Base-by-base conservation (phyloP, 2,329 filamentous ascomycete species). In the Ophiostoma australiae region DNA sequence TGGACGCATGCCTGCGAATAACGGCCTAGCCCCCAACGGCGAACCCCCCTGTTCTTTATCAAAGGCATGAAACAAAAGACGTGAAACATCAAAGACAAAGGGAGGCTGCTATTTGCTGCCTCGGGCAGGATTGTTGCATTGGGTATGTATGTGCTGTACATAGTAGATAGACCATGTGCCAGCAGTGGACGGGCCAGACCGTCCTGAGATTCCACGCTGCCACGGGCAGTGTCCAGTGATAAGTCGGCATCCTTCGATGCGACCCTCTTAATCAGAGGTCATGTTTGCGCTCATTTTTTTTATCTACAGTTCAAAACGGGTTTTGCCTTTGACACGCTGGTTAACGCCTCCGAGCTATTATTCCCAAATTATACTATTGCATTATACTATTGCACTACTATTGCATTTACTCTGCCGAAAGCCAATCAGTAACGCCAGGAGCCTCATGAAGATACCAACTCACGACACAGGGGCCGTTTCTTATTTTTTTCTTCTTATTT, bases 151-250 rank as follows among this genome's bases (percentile, higher is more conserved):
- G 39, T 41, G 39, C 39, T 41, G 39, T 41, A 11, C 7, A 13
- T 13, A 10, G 39, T 13, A 15, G 15, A 41, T 3, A 41, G 11
- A 41, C 39, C 10, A 20, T 6, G 3, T 58, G 52, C 8, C 52
- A 58, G 23, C 52, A 58, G 52, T 58, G 52, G 27, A 58, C 52
- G 52, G 52, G n/a, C 52, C 52, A 58, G n/a, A 58, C 52, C 52
- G 52, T 58, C 52, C 44, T 55, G 48, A 58, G 52, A 58, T 58
- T 27, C 31, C 20, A 48, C 44, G 44, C 44, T 48, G 44, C 44
- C 44, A 48, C 15, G 44, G 17, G 44, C 44, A 17, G 44, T 8
- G 44, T 48, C 44, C 44, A 48, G 44, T 48, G 44, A 20, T 20
- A 48, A 48, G 44, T n/a, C 44, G 20, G 20, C 44, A n/a, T 48